Conservation (phyloP, 2,329 filamentous ascomycete species). For the Paramyrothecium sp. region DNA sequence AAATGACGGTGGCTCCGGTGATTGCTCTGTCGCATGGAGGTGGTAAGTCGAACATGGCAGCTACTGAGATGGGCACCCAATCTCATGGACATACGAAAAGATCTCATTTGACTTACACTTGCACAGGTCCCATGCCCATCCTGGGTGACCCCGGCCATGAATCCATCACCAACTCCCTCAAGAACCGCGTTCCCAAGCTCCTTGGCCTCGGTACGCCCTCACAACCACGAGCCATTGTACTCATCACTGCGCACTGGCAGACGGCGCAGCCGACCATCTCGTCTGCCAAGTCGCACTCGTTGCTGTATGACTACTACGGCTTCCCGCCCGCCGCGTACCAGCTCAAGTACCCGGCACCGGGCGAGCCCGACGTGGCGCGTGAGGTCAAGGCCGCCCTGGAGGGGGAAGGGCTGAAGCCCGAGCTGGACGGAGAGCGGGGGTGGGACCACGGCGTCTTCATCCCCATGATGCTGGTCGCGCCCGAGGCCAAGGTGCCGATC, state of each 20-base stretch:
- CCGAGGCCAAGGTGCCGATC: constrained; percentile 50
- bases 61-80: not conserved
- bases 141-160: constrained; percentile 53
- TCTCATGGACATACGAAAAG: not conserved
- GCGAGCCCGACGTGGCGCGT: constrained; percentile 50
- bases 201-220: constrained; percentile 51
- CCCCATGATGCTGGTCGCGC: constrained; percentile 53
- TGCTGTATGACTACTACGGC: constrained; percentile 59
- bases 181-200: constrained; percentile 51
- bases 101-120: not conserved
- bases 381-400: constrained; percentile 45
- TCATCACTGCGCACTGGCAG: constrained; percentile 60
- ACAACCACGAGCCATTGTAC: constrained; percentile 49
- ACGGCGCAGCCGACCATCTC: constrained; percentile 49
- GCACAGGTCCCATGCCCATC: constrained; percentile 53
- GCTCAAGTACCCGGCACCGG: constrained; percentile 55
- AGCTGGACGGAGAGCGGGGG: constrained; percentile 37
- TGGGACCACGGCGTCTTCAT: constrained; percentile 65
- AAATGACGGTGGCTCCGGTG: constrained; percentile 41
- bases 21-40: constrained; percentile 51
- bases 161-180: constrained; percentile 49
- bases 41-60: constrained; percentile 25
- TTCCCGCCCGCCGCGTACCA: constrained; percentile 56
- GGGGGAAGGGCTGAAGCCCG: constrained; percentile 40
- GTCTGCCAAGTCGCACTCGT: constrained; percentile 40